A percentile compares a stretch with the other conserved stretches of the same genome.
phyloP scores from a whole-genome alignment of 495 filamentous ascomycete species.

The Darksidea phi region DNA sequence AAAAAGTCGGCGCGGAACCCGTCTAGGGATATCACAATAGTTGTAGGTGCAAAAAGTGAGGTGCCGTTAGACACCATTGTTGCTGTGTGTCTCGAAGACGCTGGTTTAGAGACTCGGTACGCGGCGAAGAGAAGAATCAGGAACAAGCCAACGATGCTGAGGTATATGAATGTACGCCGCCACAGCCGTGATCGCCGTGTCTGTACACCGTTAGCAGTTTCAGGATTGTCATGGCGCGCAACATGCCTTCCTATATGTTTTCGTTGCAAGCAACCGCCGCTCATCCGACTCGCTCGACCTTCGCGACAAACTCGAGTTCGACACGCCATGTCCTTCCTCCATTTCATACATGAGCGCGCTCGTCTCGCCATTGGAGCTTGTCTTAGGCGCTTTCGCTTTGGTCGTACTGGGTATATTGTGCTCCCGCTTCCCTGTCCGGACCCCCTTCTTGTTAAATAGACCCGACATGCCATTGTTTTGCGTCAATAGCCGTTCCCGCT shows the following conservation, averaged over 20 bases:
- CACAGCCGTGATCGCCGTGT: slow-evolving; percentile 20
- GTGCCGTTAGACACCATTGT: slow-evolving; percentile 73
- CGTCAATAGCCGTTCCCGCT: slow-evolving; percentile 73
- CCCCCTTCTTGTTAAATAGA: slow-evolving; percentile 48
- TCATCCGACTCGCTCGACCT: slow-evolving; percentile 33
- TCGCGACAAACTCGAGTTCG: slow-evolving; percentile 24
- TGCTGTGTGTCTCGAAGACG: slow-evolving; percentile 31
- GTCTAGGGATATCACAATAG: slow-evolving; percentile 90
- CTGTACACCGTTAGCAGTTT: slow-evolving; percentile 1
- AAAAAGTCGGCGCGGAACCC: slow-evolving; percentile 98
- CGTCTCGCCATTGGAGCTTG: slow-evolving; percentile 17
- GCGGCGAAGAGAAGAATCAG: slow-evolving; percentile 54
- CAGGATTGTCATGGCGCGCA: neutral
- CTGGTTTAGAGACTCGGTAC: slow-evolving; percentile 54
- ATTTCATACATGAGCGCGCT: slow-evolving; percentile 39
- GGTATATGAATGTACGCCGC: slow-evolving; percentile 33
- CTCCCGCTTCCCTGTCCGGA: slow-evolving; percentile 59
- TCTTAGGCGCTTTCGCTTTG: slow-evolving; percentile 28
- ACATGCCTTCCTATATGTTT: slow-evolving; percentile 22
- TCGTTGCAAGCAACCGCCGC: slow-evolving; percentile 17
- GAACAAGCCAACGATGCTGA: slow-evolving; percentile 52
- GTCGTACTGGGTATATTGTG: slow-evolving; percentile 46
- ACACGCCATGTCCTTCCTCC: slow-evolving; percentile 42
- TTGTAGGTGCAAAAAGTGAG: slow-evolving; percentile 82
- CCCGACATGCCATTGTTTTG: slow-evolving; percentile 52